These are phyloP conservation scores for Plasmodium gaboni DNA, from an alignment of 169 alveolate genomes.

Conservation along the genomic window DNA sequence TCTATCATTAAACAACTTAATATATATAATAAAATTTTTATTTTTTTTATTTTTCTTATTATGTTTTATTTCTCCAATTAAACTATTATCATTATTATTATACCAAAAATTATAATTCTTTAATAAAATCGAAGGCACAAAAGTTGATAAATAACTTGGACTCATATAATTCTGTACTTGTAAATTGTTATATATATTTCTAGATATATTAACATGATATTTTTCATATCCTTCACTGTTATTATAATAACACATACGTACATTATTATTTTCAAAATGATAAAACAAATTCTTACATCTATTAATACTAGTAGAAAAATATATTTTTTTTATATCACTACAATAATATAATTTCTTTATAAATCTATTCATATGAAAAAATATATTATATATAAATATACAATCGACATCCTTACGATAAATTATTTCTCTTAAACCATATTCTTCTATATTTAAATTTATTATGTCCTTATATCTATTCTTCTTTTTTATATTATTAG, in stretches of 20 bases:
- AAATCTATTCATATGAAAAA: constrained; percentile 51
- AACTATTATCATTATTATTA: constrained; percentile 25
- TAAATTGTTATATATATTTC: constrained; percentile 71
- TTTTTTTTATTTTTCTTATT: constrained; percentile 54
- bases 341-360: constrained; percentile 67
- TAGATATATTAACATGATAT: constrained; percentile 38
- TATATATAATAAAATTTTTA: constrained; percentile 49
- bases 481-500: background rate
- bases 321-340: constrained; percentile 75
- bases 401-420: constrained; percentile 70
- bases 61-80: constrained; percentile 70
- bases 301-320: constrained; percentile 59
- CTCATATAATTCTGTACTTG: constrained; percentile 60
- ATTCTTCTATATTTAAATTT: constrained; percentile 11
- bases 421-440: constrained; percentile 73
- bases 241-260: constrained; percentile 71
- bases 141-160: constrained; percentile 55
- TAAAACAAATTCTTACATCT: constrained; percentile 71
- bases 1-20: constrained; percentile 14
- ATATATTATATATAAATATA: constrained; percentile 58
- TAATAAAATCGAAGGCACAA: constrained; percentile 40
- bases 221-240: constrained; percentile 38
- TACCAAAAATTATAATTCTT: constrained; percentile 69
- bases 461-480: constrained; percentile 7
- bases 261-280: constrained; percentile 76